Evolutionary conservation across 2,329 filamentous ascomycete species (phyloP), one percentile per base, ranked within the genome.

Genomic region (Neonectria magnoliae): DNA sequence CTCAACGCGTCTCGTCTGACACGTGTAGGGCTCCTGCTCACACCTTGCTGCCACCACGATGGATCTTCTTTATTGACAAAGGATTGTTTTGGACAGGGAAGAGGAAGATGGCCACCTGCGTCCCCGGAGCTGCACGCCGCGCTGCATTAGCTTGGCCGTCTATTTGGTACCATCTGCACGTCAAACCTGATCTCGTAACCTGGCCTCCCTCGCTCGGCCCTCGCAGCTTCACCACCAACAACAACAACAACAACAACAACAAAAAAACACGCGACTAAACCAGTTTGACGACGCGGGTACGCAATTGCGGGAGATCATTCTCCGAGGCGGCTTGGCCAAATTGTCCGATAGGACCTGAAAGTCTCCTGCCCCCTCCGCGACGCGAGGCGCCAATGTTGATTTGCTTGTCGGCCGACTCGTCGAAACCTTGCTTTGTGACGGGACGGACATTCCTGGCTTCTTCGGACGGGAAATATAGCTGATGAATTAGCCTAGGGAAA

Each of bases 331-430:
- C 47, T 57, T 11, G 44, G 27, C 45, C 48, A 61, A 69, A 69
- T 62, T 69, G 62, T 66, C 71, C 68, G 71, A 73, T 71, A 71
- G 64, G 68, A 48, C 47, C 22, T 58, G 31, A 61, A 55, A 48
- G n/a, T 14, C 54, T 56, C 56, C 52, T 38, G 44, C 51, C 7
- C 27, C n/a, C 31, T 13, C 31, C 31, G 33, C 65, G 47, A 67
- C 31, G 20, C 59, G 50, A 54, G 59, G 66, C 64, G 64, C 71
- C 60, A 66, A 42, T 65, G 44, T 64, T 68, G 69, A 68, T 63
- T 62, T 64, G 36, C 55, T 51, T 48, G 53, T 54, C 57, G 60
- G 62, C 63, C 57, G 54, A 25, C 63, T 48, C 58, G 62, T 45
- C 50, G 29, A 58, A 68, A 60, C 57, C 57, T 69, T 62, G 61